Percentiles rank a stretch among this genome's conserved stretches.
These are phyloP conservation scores for Candida jianshihensis DNA, from an alignment of 805 yeast species.

Conservation along the genomic window DNA sequence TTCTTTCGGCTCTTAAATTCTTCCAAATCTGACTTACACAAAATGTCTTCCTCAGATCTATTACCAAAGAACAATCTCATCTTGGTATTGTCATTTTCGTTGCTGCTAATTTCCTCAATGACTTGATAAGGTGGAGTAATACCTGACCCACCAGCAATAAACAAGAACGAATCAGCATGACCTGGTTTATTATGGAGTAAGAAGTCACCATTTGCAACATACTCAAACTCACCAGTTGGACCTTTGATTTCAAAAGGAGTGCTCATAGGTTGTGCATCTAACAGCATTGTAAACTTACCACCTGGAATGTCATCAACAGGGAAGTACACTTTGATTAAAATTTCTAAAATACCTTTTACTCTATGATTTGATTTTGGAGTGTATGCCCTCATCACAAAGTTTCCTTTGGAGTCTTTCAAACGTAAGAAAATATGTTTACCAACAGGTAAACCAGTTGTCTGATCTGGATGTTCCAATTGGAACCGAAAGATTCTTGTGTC, in stretches of 20 bases:
- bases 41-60: slow-evolving; percentile 64
- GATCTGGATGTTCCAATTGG: slow-evolving; percentile 24
- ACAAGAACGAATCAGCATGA: slow-evolving; percentile 26
- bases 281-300: slow-evolving; percentile 25
- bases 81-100: slow-evolving; percentile 52
- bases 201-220: slow-evolving; percentile 44
- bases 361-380: slow-evolving; percentile 26
- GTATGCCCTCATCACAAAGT: slow-evolving; percentile 27
- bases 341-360: slow-evolving; percentile 22
- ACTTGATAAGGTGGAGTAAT: slow-evolving; percentile 84
- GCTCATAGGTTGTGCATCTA: slow-evolving; percentile 32
- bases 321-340: slow-evolving; percentile 28
- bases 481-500: slow-evolving; percentile 26
- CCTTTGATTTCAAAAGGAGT: slow-evolving; percentile 64
- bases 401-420: slow-evolving; percentile 17
- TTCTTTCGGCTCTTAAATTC: slow-evolving; percentile 50
- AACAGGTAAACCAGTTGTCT: slow-evolving; percentile 26
- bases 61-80: slow-evolving; percentile 60
- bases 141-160: slow-evolving; percentile 81
- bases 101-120: slow-evolving; percentile 56
- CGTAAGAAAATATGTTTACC: slow-evolving; percentile 28
- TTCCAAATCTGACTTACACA: slow-evolving; percentile 61
- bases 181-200: slow-evolving; percentile 36
- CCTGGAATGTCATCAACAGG: slow-evolving; percentile 25
- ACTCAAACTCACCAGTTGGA: slow-evolving; percentile 62